Evolutionary conservation across 352 stramenopile species (phyloP), one percentile per base, ranked within the genome.

Genomic region (Pythium myriotylum): DNA sequence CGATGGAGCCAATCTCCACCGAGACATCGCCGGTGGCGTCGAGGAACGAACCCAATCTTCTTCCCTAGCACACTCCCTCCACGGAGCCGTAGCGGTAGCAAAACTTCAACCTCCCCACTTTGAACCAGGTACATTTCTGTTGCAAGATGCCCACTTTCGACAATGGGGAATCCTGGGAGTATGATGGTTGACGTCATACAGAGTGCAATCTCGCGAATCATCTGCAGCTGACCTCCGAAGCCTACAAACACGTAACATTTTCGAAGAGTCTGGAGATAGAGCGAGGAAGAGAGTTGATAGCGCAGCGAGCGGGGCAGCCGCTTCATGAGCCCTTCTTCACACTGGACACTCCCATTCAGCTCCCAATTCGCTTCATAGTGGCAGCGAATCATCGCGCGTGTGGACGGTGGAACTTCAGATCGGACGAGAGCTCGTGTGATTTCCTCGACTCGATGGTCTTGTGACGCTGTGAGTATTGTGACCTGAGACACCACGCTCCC

Each of bases 311-410:
- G 70, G 4, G 82, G 82, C 1, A 91, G 49, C 41, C 87, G 76
- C 1, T 56, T 39, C n/a, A 85, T 59, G 9, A 91, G 35, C 19
- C 81, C 77, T n/a, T 75, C 41, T 23, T 89, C 77, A 0, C 69
- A 53, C n/a, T 84, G 50, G 0, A 70, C 75, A 14, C 78, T 89
- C 17, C 82, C 79, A 26, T 88, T 91, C 29, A 91, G 57, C 37
- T 84, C 84, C 82, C 82, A 91, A 56, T 88, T 91, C 27, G 77
- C 79, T 59, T 87, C 70, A 52, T 88, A 91, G 53, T 87, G 86
- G 26, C 69, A 78, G 3, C 82, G 76, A 16, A 91, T 67, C 43
- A 71, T 72, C 16, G 67, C 62, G 17, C 84, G 81, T 7, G 73
- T 83, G 7, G 42, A 17, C 16, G 76, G 63, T 0, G 77, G 81